Base-by-base conservation (phyloP, 768 basidiomycete genomes). In the Exidia glandulosa region DNA sequence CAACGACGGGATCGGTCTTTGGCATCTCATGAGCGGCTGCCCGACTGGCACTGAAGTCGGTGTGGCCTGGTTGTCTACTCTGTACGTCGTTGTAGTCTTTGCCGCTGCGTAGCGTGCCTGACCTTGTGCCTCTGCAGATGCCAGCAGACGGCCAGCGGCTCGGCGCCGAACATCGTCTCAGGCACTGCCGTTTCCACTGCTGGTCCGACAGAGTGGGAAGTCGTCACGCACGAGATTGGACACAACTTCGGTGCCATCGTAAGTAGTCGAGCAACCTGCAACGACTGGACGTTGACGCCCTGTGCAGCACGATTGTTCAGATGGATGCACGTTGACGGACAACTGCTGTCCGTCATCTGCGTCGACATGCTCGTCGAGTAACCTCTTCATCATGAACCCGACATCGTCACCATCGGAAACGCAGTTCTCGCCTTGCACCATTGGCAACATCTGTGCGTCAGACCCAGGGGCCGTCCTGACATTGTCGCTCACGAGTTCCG, bases 241-340 rank as follows among this genome's bases (percentile, higher is more conserved):
- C 87, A 89, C 70, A 94, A 92, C 67, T 91, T 94, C 72, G 90
- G 92, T 54, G 90, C 90, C 19, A 92, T 92, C 63, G 86, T 88
- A 66, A 72, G 86, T 80, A 4, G 34, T 60, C 16, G 31, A 33
- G 16, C 27, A 13, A 14, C 54, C 36, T 10, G n/a, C n/a, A n/a
- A n/a, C n/a, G n/a, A n/a, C 34, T 57, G 32, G 54, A 47, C 36
- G 65, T 47, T 61, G 60, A 16, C 60, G 59, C 54, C 27, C 45
- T 57, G 58, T 59, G 65, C n/a, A 64, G 84, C 58, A 31, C 57
- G 65, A 88, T 81, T 94, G 91, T 67, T 72, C 81, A 2, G 71
- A 76, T 37, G 84, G 81, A 2, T 93, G 90, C 68, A 81, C 79
- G 16, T 70, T 79, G 3, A 77, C 75, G 23, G 69, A 71, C 41